These are phyloP conservation scores for Plantago lanceolata DNA, from an alignment of 305 asterid genomes.

Conservation along the genomic window DNA sequence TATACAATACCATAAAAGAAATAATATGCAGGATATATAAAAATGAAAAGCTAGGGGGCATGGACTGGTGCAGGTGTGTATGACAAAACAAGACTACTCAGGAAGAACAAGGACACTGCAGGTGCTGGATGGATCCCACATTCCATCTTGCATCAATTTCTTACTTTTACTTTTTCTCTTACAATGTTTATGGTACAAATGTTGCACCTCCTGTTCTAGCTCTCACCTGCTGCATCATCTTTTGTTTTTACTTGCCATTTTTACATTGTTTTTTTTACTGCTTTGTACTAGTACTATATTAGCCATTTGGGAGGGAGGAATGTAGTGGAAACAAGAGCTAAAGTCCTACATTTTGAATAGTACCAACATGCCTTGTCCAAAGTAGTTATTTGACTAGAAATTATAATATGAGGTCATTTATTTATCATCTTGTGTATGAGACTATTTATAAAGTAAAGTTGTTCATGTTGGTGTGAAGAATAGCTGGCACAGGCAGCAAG, in stretches of 20 bases:
- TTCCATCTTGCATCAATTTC: conserved; percentile 12
- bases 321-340: too few species aligned
- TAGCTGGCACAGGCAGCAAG: too few species aligned
- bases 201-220: conserved; percentile 24
- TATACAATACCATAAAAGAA: too few species aligned
- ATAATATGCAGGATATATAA: neutral
- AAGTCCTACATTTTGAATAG: too few species aligned
- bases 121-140: conserved; percentile 58
- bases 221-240: neutral
- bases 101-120: conserved; percentile 41
- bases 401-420: too few species aligned
- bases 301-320: too few species aligned
- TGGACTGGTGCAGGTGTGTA: conserved; percentile 6
- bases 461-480: too few species aligned
- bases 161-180: conserved; percentile 15
- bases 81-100: conserved; percentile 53
- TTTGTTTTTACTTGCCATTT: neutral
- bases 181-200: conserved; percentile 26
- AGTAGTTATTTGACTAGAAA: too few species aligned
- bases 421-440: too few species aligned
- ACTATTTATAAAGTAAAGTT: too few species aligned
- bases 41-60: neutral
- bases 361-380: too few species aligned
- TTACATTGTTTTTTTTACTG: neutral
- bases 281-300: neutral